Evolutionary conservation across 179 eudicot species (phyloP).

Genomic region (Pouteria campechiana): DNA sequence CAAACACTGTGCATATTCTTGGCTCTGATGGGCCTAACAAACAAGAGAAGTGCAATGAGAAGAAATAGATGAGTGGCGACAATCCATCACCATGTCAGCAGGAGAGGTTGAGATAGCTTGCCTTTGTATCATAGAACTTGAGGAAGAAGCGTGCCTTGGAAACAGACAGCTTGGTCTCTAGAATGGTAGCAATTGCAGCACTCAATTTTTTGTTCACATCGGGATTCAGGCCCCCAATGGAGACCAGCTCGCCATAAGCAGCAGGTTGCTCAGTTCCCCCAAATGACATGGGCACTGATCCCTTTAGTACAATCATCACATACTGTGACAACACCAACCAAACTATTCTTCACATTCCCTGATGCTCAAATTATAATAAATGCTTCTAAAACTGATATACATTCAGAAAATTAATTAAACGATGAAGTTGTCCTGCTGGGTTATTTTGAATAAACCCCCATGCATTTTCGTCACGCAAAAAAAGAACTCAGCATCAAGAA

Average conservation of each 20-base stretch:
- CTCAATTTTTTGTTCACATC: constrained; percentile 83
- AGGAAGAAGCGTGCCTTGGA: constrained; percentile 72
- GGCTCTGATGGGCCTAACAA: constrained; percentile 76
- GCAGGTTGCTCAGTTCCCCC: constrained; percentile 94
- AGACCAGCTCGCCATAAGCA: constrained; percentile 85
- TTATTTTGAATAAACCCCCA: no score
- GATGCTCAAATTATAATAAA: no score
- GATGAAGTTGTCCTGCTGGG: no score
- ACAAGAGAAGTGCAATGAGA: constrained; percentile 47
- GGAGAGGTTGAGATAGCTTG: constrained; percentile 16
- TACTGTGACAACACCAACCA: constrained; percentile 30
- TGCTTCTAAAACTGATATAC: no score
- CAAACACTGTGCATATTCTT: constrained; percentile 88
- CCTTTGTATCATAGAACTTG: constrained; percentile 89
- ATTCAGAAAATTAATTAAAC: no score
- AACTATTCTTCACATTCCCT: no score
- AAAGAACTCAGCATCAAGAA: no score
- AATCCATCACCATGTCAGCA: constrained; percentile 1
- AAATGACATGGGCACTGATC: constrained; percentile 83
- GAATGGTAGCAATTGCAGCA: constrained; percentile 67
- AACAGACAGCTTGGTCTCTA: constrained; percentile 67
- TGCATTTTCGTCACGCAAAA: no score
- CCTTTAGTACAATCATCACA: constrained; percentile 90
- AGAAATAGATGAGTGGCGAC: constrained; percentile 15
- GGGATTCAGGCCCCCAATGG: constrained; percentile 79